phyloP scores from a whole-genome alignment of 2,329 filamentous ascomycete genomes.

The Atkinsonella hypoxylon region DNA sequence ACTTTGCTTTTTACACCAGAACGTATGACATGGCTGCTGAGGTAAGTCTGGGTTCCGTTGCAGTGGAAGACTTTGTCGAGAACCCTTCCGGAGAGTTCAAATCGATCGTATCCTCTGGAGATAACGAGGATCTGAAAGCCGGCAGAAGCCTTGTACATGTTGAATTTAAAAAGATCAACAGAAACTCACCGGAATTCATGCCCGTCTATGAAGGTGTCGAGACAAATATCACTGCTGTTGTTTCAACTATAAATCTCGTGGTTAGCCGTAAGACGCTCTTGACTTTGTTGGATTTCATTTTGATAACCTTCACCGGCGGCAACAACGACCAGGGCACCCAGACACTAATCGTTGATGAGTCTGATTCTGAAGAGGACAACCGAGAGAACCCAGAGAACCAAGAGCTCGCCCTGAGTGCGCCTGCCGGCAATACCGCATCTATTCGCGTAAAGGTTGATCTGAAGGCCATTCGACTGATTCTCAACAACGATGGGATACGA shows the following conservation, averaged over 20 bases:
- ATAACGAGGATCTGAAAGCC: constrained; percentile 58
- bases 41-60: constrained; percentile 74
- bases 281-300: constrained; percentile 85
- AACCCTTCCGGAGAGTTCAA: constrained; percentile 85
- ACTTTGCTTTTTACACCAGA: constrained; percentile 75
- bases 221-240: constrained; percentile 78
- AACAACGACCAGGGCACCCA: constrained; percentile 31
- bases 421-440: constrained; percentile 45
- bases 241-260: constrained; percentile 93
- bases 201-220: constrained; percentile 85
- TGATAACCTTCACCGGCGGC: constrained; percentile 72
- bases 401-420: constrained; percentile 20
- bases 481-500: constrained; percentile 96
- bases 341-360: constrained; percentile 19
- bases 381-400: constrained; percentile 28
- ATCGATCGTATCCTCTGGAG: constrained; percentile 84
- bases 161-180: constrained; percentile 83
- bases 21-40: constrained; percentile 90
- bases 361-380: constrained; percentile 17
- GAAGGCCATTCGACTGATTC: constrained; percentile 82
- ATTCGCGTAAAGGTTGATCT: constrained; percentile 90
- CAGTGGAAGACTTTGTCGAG: constrained; percentile 90
- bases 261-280: constrained; percentile 88
- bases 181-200: constrained; percentile 85
- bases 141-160: constrained; percentile 76